phyloP scores from a whole-genome alignment of 1,284 basidiomycete species.

The Cryptococcus amylolentus region DNA sequence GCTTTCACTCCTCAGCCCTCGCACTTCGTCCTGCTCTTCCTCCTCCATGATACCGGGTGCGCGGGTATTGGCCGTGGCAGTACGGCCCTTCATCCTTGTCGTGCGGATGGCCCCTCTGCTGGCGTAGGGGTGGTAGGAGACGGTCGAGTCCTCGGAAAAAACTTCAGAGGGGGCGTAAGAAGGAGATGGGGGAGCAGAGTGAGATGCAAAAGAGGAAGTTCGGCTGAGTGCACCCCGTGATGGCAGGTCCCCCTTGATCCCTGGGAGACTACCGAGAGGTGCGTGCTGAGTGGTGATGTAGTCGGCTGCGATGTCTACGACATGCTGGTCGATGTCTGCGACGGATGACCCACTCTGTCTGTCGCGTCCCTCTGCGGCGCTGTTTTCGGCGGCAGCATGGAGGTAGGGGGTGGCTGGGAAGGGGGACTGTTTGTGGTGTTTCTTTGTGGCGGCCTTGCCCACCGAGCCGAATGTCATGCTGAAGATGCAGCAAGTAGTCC shows the following conservation, averaged over 20 bases:
- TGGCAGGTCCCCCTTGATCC: neutral
- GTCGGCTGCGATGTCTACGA: conserved; percentile 13
- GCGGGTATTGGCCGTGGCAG: neutral
- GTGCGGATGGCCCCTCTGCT: neutral
- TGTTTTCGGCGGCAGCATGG: neutral
- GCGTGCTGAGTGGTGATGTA: neutral
- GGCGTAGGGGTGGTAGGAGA: neutral
- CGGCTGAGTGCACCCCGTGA: conserved; percentile 5
- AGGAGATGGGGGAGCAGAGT: conserved; percentile 8
- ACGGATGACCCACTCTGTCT: neutral
- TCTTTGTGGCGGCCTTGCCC: conserved; percentile 2
- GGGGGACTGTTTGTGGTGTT: conserved; percentile 9
- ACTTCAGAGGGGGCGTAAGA: conserved; percentile 1
- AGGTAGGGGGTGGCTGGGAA: conserved; percentile 16
- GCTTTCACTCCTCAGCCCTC: conserved; percentile 7
- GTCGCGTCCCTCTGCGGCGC: neutral
- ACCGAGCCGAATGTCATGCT: neutral
- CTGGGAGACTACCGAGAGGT: neutral
- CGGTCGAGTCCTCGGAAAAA: conserved; percentile 4
- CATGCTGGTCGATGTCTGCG: conserved; percentile 7
- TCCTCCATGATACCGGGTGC: conserved; percentile 9
- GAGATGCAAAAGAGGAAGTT: conserved; percentile 8
- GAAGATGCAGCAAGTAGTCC: too few relatives aligned
- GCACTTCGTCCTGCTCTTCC: conserved; percentile 12
- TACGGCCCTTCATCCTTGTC: neutral